A percentile compares a stretch with the other conserved stretches of the same genome.
These are phyloP conservation scores for Leptomonas seymouri DNA, from an alignment of 208 protist genomes.

Conservation along the genomic window DNA sequence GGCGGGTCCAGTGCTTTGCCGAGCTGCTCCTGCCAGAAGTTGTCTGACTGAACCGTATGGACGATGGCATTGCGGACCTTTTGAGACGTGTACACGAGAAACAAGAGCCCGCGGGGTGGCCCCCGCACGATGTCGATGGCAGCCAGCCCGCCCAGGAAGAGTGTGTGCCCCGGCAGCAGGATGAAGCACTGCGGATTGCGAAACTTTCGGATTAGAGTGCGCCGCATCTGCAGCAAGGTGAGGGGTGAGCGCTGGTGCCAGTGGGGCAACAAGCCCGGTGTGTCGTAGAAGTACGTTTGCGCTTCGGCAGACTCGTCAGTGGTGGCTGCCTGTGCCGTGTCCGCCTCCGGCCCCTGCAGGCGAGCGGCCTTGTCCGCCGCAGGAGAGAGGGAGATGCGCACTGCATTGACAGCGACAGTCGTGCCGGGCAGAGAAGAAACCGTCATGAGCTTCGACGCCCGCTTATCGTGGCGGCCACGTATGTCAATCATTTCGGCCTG, in stretches of 20 bases:
- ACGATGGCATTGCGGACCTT: slow-evolving; percentile 86
- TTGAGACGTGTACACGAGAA: slow-evolving; percentile 90
- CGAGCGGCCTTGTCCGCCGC: slow-evolving; percentile 7
- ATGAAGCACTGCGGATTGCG: slow-evolving; percentile 89
- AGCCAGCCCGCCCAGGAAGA: slow-evolving; percentile 86
- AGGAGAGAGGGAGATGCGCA: slow-evolving; percentile 60
- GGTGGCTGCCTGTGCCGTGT: background rate
- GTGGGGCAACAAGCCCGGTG: slow-evolving; percentile 86
- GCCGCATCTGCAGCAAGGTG: slow-evolving; percentile 89
- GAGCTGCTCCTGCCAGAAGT: slow-evolving; percentile 86
- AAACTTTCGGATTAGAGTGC: slow-evolving; percentile 86
- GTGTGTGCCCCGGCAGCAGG: slow-evolving; percentile 79
- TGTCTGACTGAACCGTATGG: slow-evolving; percentile 69
- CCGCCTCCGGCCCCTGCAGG: background rate
- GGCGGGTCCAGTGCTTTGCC: slow-evolving; percentile 81
- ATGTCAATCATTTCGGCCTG: slow-evolving; percentile 91
- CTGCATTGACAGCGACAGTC: slow-evolving; percentile 82
- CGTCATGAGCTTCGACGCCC: slow-evolving; percentile 89
- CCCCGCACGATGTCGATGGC: slow-evolving; percentile 87
- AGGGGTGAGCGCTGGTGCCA: slow-evolving; percentile 85
- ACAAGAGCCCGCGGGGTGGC: slow-evolving; percentile 69
- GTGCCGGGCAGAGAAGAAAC: slow-evolving; percentile 89
- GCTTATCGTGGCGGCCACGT: slow-evolving; percentile 84
- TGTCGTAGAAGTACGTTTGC: slow-evolving; percentile 85
- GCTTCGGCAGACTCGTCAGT: slow-evolving; percentile 19